phyloP scores from a whole-genome alignment of 2,329 filamentous ascomycete species.

The Clonostachys byssicola region DNA sequence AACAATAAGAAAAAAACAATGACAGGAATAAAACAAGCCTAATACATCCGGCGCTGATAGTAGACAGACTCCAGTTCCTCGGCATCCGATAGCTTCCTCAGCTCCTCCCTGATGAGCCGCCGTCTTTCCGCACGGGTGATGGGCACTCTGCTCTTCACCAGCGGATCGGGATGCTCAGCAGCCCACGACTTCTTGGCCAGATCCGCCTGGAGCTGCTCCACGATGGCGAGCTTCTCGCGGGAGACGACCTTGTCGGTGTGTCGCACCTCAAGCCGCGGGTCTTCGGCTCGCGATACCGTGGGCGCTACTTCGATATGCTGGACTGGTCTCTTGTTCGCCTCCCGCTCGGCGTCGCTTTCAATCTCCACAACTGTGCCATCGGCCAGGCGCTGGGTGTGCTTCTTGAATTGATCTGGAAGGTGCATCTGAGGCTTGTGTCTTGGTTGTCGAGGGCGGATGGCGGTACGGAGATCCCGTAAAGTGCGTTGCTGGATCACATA shows the following conservation, averaged over 20 bases:
- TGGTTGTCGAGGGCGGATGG: constrained; percentile 51
- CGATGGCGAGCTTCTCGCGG: constrained; percentile 20
- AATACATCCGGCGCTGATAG: constrained; percentile 54
- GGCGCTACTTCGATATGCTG: constrained; percentile 20
- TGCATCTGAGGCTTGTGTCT: constrained; percentile 38
- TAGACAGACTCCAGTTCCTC: constrained; percentile 41
- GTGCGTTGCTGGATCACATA: constrained; percentile 87
- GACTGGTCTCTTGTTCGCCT: constrained; percentile 6
- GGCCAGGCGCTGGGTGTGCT: constrained; percentile 36
- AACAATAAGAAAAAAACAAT: too few species aligned
- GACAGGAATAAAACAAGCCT: background rate
- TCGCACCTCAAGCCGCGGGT: background rate
- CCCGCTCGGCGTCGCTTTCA: constrained; percentile 25
- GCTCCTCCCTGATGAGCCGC: constrained; percentile 54
- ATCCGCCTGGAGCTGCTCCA: constrained; percentile 22
- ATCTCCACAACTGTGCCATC: constrained; percentile 39
- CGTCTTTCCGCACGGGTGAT: constrained; percentile 49
- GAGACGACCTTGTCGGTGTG: constrained; percentile 2
- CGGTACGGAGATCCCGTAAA: constrained; percentile 69
- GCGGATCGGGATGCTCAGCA: constrained; percentile 26
- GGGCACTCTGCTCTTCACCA: constrained; percentile 35
- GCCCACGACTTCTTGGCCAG: constrained; percentile 23
- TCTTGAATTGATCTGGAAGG: constrained; percentile 45
- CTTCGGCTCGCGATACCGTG: constrained; percentile 12
- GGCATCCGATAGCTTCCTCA: constrained; percentile 39